Conservation (phyloP, 345 rosid species). For the Eucalyptus globulus region DNA sequence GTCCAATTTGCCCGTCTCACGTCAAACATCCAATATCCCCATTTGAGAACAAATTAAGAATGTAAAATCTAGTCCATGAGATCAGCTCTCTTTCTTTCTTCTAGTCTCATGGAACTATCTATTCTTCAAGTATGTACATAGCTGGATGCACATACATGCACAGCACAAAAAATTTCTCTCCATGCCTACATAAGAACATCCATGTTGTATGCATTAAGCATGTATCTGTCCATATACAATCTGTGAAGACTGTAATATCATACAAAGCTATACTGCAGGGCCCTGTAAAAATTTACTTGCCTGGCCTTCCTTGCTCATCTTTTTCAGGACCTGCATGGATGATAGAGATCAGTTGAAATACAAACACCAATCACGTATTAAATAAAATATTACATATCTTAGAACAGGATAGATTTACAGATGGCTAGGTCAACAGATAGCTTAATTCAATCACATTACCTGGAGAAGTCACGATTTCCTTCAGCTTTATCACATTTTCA, state of each 20-base stretch:
- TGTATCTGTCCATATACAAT: not conserved
- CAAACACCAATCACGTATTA: not conserved
- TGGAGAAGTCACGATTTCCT: conserved; percentile 71
- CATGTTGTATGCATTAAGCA: not conserved
- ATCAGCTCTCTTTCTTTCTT: not conserved
- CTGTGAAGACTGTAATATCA: not conserved
- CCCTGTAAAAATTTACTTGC: conserved; percentile 18
- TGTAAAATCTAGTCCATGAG: not conserved
- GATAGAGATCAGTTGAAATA: not conserved
- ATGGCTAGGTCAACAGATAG: not conserved
- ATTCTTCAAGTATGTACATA: not conserved
- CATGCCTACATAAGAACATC: not conserved
- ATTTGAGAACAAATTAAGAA: not conserved
- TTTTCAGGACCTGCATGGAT: conserved; percentile 58
- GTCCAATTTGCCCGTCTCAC: not conserved
- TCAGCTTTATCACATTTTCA: conserved; percentile 58
- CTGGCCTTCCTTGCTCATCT: conserved; percentile 84
- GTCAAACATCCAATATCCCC: not conserved
- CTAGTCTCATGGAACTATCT: not conserved
- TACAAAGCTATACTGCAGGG: not conserved
- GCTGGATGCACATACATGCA: not conserved
- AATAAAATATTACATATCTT: not conserved
- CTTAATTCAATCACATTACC: conserved; percentile 12
- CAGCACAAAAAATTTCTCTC: not conserved
- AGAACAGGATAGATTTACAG: not conserved